phyloP scores from a whole-genome alignment of 257 asterid species.

The Ilex asprella region DNA sequence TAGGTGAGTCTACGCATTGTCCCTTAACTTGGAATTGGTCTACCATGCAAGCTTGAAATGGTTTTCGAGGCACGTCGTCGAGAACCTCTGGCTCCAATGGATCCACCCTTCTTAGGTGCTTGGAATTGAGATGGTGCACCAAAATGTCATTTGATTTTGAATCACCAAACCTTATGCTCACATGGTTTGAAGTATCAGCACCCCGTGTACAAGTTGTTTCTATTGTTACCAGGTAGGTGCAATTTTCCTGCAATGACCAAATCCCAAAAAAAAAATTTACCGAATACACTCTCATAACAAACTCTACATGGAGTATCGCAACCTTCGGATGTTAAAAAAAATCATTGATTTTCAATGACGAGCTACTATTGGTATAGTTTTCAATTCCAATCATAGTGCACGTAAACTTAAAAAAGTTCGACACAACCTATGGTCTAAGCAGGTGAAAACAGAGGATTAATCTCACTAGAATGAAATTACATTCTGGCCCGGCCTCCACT shows the following conservation, averaged over 20 bases:
- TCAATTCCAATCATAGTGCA: no score
- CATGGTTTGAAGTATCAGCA: conserved; percentile 35
- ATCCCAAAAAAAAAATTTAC: not conserved
- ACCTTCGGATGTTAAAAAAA: no score
- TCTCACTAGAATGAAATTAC: not conserved
- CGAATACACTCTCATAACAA: not conserved
- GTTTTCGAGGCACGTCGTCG: conserved; percentile 37
- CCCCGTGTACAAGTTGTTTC: conserved; percentile 39
- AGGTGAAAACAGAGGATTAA: no score
- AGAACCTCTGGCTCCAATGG: conserved; percentile 41
- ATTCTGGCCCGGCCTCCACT: not conserved
- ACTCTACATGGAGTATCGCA: no score
- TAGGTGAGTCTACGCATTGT: conserved; percentile 31
- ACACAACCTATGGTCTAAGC: no score
- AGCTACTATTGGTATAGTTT: no score
- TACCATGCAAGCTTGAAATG: conserved; percentile 40
- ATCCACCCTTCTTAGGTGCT: conserved; percentile 39
- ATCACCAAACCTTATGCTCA: conserved; percentile 46
- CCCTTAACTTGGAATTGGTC: conserved; percentile 36
- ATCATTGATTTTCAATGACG: no score
- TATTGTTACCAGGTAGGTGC: conserved; percentile 31
- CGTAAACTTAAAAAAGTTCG: no score
- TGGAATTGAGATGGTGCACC: conserved; percentile 32
- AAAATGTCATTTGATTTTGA: conserved; percentile 32
- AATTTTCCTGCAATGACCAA: conserved; percentile 22